A percentile compares a stretch with the other conserved stretches of the same genome.
phyloP scores from a whole-genome alignment of 179 eudicot genomes.

The Heliamphora pulchella region DNA sequence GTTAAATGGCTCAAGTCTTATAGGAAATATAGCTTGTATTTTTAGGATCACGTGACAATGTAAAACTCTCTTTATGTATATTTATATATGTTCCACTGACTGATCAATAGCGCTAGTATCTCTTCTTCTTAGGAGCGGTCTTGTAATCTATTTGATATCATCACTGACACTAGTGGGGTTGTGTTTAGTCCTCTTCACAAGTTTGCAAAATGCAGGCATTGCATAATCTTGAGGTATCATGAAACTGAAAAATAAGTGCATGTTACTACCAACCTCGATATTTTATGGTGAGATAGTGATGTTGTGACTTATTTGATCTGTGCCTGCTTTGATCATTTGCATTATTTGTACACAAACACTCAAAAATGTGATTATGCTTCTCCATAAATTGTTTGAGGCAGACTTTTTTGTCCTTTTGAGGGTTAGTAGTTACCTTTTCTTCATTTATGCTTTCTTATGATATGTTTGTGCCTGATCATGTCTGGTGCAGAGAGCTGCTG shows the following conservation, averaged over 20 bases:
- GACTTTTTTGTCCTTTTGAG: too few species aligned
- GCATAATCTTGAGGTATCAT: not conserved
- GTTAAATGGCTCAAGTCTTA: too few species aligned
- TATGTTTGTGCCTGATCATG: not conserved
- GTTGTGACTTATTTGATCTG: not conserved
- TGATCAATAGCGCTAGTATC: not conserved
- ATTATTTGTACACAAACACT: too few species aligned
- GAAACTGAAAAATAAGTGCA: not conserved
- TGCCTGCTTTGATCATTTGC: too few species aligned
- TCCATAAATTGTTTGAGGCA: not conserved
- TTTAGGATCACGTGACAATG: too few species aligned
- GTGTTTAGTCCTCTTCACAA: not conserved
- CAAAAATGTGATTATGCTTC: not conserved
- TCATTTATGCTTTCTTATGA: not conserved
- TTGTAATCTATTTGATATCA: not conserved
- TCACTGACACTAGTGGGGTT: not conserved
- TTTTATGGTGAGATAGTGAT: not conserved
- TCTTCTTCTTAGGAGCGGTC: not conserved
- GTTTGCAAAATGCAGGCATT: not conserved
- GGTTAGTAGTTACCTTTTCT: not conserved
- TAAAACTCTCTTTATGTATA: too few species aligned
- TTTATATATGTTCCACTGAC: not conserved
- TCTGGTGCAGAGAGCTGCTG: slow-evolving; percentile 68
- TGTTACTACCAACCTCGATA: not conserved
- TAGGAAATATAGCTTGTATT: too few species aligned